These are phyloP conservation scores for Didymosphaeria variabile DNA, from an alignment of 2,329 filamentous ascomycete species.

Conservation along the genomic window DNA sequence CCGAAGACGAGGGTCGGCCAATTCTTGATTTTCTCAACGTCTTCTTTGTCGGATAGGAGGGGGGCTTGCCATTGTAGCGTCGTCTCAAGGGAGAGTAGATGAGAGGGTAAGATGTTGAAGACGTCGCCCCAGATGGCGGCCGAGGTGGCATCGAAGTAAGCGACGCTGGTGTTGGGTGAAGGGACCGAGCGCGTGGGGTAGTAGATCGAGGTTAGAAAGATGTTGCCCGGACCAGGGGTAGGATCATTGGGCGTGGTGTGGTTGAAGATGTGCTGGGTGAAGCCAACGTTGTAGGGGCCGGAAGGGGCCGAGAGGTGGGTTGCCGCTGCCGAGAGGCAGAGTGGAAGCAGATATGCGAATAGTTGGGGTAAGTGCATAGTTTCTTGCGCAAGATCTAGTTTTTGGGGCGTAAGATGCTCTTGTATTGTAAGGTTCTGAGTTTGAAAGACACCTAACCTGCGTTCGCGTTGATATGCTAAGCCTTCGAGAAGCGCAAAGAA, in stretches of 20 bases:
- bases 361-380: neutral
- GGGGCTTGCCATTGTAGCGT: conserved; percentile 26
- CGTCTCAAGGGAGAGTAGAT: conserved; percentile 19
- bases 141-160: conserved; percentile 34
- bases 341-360: neutral
- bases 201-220: conserved; percentile 34
- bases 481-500: neutral
- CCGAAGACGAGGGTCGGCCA: conserved; percentile 30
- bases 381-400: neutral
- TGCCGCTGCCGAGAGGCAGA: neutral
- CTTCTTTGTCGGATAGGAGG: conserved; percentile 10
- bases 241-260: conserved; percentile 34
- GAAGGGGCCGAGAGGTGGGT: conserved; percentile 23
- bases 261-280: conserved; percentile 35
- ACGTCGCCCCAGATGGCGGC: conserved; percentile 27
- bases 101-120: conserved; percentile 5
- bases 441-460: neutral
- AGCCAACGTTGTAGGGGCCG: conserved; percentile 35
- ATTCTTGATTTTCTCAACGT: neutral
- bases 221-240: conserved; percentile 21
- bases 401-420: neutral
- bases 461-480: neutral
- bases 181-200: conserved; percentile 31
- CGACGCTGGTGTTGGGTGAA: conserved; percentile 23
- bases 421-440: neutral